Conservation (phyloP, 768 basidiomycete genomes). For the Termitomyces sp. region DNA sequence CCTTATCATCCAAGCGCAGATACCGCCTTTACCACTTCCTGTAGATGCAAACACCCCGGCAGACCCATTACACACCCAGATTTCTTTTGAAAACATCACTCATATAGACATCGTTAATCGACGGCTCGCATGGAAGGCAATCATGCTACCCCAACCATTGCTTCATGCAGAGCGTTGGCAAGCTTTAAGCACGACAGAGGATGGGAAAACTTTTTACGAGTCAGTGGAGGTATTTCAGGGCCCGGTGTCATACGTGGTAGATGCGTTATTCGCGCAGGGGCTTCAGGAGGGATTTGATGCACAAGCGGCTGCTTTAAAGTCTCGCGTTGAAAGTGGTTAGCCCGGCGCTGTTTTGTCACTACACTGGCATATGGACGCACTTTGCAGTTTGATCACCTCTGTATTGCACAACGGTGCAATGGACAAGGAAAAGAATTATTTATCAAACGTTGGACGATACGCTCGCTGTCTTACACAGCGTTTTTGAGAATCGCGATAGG, state of each 20-base stretch:
- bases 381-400: not conserved
- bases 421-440: not conserved
- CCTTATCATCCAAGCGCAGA: constrained; percentile 24
- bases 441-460: not conserved
- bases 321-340: not conserved
- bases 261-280: constrained; percentile 15
- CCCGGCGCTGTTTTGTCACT: not conserved
- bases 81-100: constrained; percentile 27
- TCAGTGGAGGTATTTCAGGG: constrained; percentile 23
- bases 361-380: not conserved
- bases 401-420: not conserved
- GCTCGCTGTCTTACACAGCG: not conserved
- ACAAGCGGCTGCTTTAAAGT: constrained; percentile 14
- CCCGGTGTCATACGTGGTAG: constrained; percentile 18
- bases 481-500: not conserved
- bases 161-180: constrained; percentile 23
- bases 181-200: constrained; percentile 19
- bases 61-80: constrained; percentile 20
- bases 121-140: constrained; percentile 23
- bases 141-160: constrained; percentile 20
- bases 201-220: constrained; percentile 25
- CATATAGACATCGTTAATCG: constrained; percentile 18
- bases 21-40: constrained; percentile 25
- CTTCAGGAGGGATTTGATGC: constrained; percentile 22
- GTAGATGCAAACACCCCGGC: constrained; percentile 22